Evolutionary conservation across 495 filamentous ascomycete genomes (phyloP), one percentile per base, ranked within the genome.

Genomic region (Immersiella caudata): DNA sequence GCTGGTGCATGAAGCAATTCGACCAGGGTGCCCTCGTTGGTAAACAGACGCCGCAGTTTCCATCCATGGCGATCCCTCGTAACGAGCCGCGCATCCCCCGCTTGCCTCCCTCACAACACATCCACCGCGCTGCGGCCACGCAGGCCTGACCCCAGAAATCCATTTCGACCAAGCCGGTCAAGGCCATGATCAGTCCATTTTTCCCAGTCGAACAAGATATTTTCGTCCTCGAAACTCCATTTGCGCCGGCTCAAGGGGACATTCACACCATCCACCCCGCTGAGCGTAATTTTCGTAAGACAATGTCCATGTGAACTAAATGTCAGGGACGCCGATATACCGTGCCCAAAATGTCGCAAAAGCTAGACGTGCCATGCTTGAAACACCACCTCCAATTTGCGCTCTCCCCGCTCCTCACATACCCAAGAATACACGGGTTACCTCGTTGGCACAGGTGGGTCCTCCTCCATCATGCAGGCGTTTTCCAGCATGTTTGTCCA

Each of bases 401-500:
- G 22, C 25, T 14, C 16, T 14, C 14, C 16, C 16, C 40, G 4
- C 16, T 5, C 33, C 56, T 20, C 54, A 3, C 24, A 51, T 1
- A 49, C 35, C 56, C 26, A 46, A 33, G 33, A n/a, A 40, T 24
- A 40, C 40, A 20, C 14, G 40, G 9, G 25, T 70, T 67, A 70
- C 59, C 71, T 62, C n/a, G 68, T 62, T 18, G 69, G 64, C 0
- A 71, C 57, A 6, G 79, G 77, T 50, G 78, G 75, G 27, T 82
- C 80, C 77, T 98, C 94, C 68, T 97, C 93, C 79, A 93, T 91
- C 94, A 97, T 96, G 78, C 95, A 98, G 33, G 94, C 93, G 73
- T 91, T 96, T 75, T 99, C 95, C 51, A 99, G 80, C 82, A 96
- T 94, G 77, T 99, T 99, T 21, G 95, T 99, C 95, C 96, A 98